A percentile compares a stretch with the other conserved stretches of the same genome.
phyloP scores from a whole-genome alignment of 805 yeast species.

The Myxozyma monticola region DNA sequence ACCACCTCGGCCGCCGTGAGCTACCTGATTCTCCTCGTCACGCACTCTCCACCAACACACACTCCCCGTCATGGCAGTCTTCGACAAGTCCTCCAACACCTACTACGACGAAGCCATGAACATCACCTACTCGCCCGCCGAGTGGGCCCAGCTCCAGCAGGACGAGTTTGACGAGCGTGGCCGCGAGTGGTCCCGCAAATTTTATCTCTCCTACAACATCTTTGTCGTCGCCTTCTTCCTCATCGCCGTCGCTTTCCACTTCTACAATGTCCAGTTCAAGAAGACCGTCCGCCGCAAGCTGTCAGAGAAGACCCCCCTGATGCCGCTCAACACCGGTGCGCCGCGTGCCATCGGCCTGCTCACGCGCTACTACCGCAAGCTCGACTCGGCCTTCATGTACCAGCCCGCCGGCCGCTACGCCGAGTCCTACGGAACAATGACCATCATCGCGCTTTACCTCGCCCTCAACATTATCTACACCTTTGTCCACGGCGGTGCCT shows the following conservation, averaged over 20 bases:
- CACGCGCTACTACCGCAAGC: slow-evolving; percentile 16
- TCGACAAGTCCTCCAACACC: slow-evolving; percentile 17
- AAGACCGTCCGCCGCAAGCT: slow-evolving; percentile 23
- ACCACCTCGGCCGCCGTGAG: too few species aligned
- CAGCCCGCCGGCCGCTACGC: slow-evolving; percentile 30
- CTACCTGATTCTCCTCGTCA: too few species aligned
- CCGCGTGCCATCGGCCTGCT: slow-evolving; percentile 16
- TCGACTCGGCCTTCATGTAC: slow-evolving; percentile 21
- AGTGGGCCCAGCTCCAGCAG: slow-evolving; percentile 29
- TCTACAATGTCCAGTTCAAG: slow-evolving; percentile 31
- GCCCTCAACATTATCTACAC: slow-evolving; percentile 26
- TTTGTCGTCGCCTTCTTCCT: slow-evolving; percentile 30
- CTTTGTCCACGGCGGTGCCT: slow-evolving; percentile 30
- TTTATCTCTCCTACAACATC: slow-evolving; percentile 30
- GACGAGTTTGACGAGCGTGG: slow-evolving; percentile 31
- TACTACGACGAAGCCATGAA: slow-evolving; percentile 19
- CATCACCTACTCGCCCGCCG: slow-evolving; percentile 28
- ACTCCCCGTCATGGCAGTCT: slow-evolving; percentile 15
- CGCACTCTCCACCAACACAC: too few species aligned
- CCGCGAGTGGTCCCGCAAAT: slow-evolving; percentile 31
- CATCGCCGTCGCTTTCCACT: slow-evolving; percentile 25
- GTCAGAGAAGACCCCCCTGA: slow-evolving; percentile 27
- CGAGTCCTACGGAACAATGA: slow-evolving; percentile 30
- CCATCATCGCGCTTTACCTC: slow-evolving; percentile 25
- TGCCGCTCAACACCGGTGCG: slow-evolving; percentile 15